Base-by-base conservation (phyloP, 2,329 filamentous ascomycete species). In the Neospermospora avenae region DNA sequence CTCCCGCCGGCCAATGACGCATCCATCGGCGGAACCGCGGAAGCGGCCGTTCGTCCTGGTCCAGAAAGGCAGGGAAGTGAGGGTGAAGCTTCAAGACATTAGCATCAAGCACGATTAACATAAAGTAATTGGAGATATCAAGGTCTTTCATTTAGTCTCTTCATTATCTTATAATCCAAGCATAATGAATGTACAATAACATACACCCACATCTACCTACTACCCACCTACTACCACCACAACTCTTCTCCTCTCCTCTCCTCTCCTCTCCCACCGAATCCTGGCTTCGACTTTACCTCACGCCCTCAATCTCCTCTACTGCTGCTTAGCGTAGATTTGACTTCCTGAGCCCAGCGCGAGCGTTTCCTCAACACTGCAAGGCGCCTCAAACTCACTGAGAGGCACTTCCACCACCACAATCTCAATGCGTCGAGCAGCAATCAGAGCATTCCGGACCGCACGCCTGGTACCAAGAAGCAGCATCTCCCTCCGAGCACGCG, bases 371-470 rank as follows among this genome's bases (percentile, higher is more conserved):
- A n/a, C n/a, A n/a, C n/a, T n/a, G n/a, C n/a, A n/a, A n/a, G n/a
- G n/a, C n/a, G 60, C 57, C 59, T 64, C 63, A 64, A 60, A 66
- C 62, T 53, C 31, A 39, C 51, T 55, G 61, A 48, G 49, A 61
- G 52, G 41, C 45, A 49, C 52, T n/a, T 18, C 25, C 39, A 63
- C 31, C 45, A 63, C 34, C 39, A 61, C 57, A 59, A 65, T 70
- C 78, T 78, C n/a, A 78, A 93, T 93, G 89, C 88, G 88, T 84
- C 88, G 87, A 77, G 87, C 83, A 76, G 83, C 84, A 68, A 76
- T 86, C 65, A 83, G 84, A 79, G 84, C 84, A 71, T 78, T 89
- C 74, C 84, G 88, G 79, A 85, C 86, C 72, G 84, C 84, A 70
- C 83, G 84, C 76, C 84, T 87, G 73, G 82, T 80, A 71, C 81